These are phyloP conservation scores for Castanospermum australe DNA, from an alignment of 306 rosid genomes.

Conservation along the genomic window DNA sequence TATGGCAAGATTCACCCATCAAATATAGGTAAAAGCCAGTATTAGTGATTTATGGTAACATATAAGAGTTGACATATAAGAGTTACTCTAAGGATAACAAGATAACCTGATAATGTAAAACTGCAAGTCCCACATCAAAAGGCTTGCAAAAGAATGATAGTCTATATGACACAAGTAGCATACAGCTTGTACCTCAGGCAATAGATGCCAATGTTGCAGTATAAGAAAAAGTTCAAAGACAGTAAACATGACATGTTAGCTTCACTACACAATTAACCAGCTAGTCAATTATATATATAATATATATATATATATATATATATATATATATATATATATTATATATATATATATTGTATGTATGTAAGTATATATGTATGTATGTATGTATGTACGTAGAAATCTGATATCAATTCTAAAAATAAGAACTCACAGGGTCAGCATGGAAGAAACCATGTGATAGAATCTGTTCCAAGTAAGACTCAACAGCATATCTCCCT, in stretches of 20 bases:
- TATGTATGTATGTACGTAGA: no score
- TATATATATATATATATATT: no score
- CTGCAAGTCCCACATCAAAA: neutral
- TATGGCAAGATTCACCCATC: no score
- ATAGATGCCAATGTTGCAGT: slow-evolving; percentile 12
- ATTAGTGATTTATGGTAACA: neutral
- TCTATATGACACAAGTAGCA: neutral
- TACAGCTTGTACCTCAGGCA: neutral
- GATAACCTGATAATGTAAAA: neutral
- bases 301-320: no score
- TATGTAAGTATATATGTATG: no score
- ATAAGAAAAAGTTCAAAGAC: slow-evolving; percentile 14
- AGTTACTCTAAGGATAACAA: neutral
- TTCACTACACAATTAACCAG: neutral
- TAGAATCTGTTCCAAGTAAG: slow-evolving; percentile 95
- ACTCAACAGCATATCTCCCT: slow-evolving; percentile 97
- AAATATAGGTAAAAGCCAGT: neutral
- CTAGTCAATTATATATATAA: no score
- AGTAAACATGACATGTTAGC: slow-evolving; percentile 11
- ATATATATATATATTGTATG: no score
- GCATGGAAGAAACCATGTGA: slow-evolving; percentile 99
- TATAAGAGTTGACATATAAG: neutral
- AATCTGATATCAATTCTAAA: slow-evolving; percentile 25
- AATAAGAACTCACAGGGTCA: slow-evolving; percentile 75
- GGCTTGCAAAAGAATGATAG: neutral